A percentile compares a stretch with the other conserved stretches of the same genome.
These are phyloP conservation scores for Cinchona pubescens DNA, from an alignment of 257 asterid genomes.

Conservation along the genomic window DNA sequence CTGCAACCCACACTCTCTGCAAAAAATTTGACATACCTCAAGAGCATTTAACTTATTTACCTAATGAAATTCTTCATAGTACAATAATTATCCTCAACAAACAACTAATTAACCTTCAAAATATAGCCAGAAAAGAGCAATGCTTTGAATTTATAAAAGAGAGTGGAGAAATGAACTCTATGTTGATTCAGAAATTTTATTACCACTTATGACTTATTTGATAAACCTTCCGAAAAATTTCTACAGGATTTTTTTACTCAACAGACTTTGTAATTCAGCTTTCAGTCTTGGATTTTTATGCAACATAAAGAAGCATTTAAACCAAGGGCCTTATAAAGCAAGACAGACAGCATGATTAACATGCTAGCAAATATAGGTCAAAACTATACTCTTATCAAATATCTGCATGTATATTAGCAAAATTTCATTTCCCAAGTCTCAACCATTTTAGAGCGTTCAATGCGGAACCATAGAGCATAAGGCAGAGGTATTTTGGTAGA, in stretches of 20 bases:
- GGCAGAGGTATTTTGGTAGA: no score
- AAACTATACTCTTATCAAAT: neutral
- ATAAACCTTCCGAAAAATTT: neutral
- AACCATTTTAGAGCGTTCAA: no score
- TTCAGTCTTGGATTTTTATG: neutral
- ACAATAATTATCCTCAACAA: neutral
- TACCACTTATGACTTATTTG: neutral
- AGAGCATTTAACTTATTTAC: neutral
- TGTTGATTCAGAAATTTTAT: neutral
- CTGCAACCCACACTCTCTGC: conserved; percentile 84
- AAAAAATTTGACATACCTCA: conserved; percentile 2
- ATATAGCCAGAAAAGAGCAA: neutral
- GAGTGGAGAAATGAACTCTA: neutral
- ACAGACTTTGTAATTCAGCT: neutral
- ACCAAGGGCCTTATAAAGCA: neutral
- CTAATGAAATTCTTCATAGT: neutral
- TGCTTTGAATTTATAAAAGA: neutral
- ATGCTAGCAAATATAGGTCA: neutral
- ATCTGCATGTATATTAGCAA: neutral
- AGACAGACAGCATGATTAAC: neutral
- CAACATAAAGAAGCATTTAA: neutral
- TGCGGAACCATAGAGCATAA: no score
- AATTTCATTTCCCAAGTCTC: no score
- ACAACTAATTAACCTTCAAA: neutral
- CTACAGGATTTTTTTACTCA: neutral